These are phyloP conservation scores for Lavandula angustifolia DNA, from an alignment of 257 asterid genomes.

Conservation along the genomic window DNA sequence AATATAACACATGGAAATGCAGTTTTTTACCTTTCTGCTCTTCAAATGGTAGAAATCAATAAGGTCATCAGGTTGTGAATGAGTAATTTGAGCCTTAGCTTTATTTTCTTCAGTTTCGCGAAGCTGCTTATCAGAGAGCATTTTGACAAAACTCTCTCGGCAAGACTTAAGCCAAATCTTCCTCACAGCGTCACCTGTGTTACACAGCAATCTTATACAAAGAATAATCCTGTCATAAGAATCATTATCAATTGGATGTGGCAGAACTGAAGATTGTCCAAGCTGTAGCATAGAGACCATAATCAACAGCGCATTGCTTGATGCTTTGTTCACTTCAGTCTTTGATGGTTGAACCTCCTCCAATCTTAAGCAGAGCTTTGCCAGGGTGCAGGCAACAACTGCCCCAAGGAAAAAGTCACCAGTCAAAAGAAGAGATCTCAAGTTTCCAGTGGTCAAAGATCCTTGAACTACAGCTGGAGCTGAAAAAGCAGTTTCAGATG, in stretches of 20 bases:
- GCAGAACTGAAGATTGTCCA: constrained; percentile 85
- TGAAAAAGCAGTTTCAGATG: constrained; percentile 88
- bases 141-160: constrained; percentile 85
- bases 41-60: constrained; percentile 94
- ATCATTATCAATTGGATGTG: constrained; percentile 93
- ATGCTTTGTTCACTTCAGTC: constrained; percentile 73
- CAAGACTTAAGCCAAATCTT: constrained; percentile 87
- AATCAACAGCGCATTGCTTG: constrained; percentile 60
- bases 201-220: constrained; percentile 71
- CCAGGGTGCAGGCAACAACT: constrained; percentile 81
- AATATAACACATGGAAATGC: constrained; percentile 26
- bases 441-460: constrained; percentile 61
- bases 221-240: constrained; percentile 82
- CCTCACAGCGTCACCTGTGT: constrained; percentile 69
- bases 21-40: constrained; percentile 73
- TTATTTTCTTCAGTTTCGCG: constrained; percentile 88
- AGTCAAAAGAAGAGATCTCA: constrained; percentile 88
- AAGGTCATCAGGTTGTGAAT: constrained; percentile 91
- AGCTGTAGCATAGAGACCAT: constrained; percentile 89
- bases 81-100: constrained; percentile 77
- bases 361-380: constrained; percentile 77
- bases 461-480: constrained; percentile 80
- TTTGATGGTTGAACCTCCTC: constrained; percentile 90
- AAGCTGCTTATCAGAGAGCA: constrained; percentile 92
- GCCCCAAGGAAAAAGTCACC: constrained; percentile 97